A percentile compares a stretch with the other conserved stretches of the same genome.
Conservation (phyloP, 768 basidiomycete genomes). For the Hirschioporus abietinus region DNA sequence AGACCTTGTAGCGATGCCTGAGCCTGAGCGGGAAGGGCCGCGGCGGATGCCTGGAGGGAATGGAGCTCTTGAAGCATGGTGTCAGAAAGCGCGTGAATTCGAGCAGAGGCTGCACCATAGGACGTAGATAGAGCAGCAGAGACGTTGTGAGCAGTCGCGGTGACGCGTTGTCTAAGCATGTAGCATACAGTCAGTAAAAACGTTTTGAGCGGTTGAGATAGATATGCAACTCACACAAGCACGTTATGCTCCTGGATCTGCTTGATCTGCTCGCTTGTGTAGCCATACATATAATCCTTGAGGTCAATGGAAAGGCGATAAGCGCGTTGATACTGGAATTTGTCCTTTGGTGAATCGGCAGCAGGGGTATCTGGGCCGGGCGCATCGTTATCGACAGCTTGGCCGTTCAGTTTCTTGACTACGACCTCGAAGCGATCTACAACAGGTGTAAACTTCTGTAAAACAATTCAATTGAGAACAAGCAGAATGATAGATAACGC, state of each 20-base stretch:
- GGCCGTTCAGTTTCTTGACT: conserved; percentile 31
- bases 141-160: conserved; percentile 61
- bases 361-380: conserved; percentile 44
- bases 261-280: conserved; percentile 68
- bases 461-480: conserved; percentile 7
- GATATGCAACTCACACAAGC: conserved; percentile 45
- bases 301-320: conserved; percentile 59
- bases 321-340: conserved; percentile 78
- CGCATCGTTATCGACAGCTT: conserved; percentile 20
- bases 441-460: conserved; percentile 65
- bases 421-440: conserved; percentile 66
- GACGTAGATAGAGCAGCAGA: conserved; percentile 54
- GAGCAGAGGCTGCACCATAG: conserved; percentile 46
- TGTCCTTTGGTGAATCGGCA: conserved; percentile 43
- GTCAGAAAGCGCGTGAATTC: conserved; percentile 56
- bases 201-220: background rate
- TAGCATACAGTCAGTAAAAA: conserved; percentile 7
- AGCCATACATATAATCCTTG: conserved; percentile 54
- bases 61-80: conserved; percentile 63
- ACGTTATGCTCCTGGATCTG: conserved; percentile 61
- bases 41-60: conserved; percentile 52
- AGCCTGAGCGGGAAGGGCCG: conserved; percentile 44
- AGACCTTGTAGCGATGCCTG: conserved; percentile 57
- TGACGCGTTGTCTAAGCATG: conserved; percentile 55
- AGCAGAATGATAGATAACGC: conserved; percentile 3